Base-by-base conservation (phyloP, 805 yeast species). In the Wickerhamiella bombiphila region DNA sequence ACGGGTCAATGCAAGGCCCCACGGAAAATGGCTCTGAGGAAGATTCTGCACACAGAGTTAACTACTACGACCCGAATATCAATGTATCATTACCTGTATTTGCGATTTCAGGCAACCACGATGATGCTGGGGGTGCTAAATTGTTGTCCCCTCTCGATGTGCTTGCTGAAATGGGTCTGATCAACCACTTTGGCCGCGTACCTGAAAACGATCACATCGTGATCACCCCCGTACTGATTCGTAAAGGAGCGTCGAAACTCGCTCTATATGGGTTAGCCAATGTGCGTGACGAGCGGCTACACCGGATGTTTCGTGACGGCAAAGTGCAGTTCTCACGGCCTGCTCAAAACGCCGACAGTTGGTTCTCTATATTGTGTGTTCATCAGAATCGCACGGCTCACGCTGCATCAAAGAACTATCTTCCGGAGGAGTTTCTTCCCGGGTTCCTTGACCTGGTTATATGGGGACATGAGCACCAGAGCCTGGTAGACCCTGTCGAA, bases 391-490 rank as follows among this genome's bases (percentile, higher is more conserved):
- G 56, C 44, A 69, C 75, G 2, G 73, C 78, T 4, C 86, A 86
- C 50, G 72, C 93, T 1, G 73, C 74, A 32, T 80, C 93, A 0
- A 39, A 42, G 8, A 75, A 82, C 3, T 79, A 79, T 46, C 62
- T 91, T 3, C 97, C 96, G 4, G 97, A 86, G 45, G 68, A 66
- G 37, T 79, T 80, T 48, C 59, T 91, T 18, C 98, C 97, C 0
- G 62, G 67, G 6, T 85, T 86, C 53, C 51, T 91, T 34, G 85
- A 91, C 52, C 63, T 88, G 40, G 76, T 91, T 0, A 60, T 86
- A 2, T 91, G 98, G 98, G 98, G 98, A 14, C 98, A 91, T 57
- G 98, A 91, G 55, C 98, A 91, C 57, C 96, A 91, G 54, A 83
- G 96, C 52, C 66, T 76, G 3, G 81, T 88, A 1, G 72, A 70